Percentiles rank a stretch among this genome's conserved stretches.
Conservation (phyloP, 2,329 filamentous ascomycete genomes). For the Ascochyta rabiei region DNA sequence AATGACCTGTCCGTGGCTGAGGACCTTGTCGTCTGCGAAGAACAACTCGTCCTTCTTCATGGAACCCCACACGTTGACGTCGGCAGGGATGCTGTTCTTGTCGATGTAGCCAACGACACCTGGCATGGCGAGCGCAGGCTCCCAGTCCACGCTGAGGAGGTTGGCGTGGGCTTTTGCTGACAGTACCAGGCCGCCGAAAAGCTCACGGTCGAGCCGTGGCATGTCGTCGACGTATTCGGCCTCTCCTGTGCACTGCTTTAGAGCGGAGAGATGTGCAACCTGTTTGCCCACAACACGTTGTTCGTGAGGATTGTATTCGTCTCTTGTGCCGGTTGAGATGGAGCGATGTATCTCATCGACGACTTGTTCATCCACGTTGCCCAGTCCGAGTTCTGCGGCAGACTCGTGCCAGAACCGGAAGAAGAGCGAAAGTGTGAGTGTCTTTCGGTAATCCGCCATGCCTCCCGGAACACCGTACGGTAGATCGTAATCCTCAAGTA, state of each 20-base stretch:
- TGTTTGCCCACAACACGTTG: slow-evolving; percentile 83
- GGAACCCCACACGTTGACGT: slow-evolving; percentile 90
- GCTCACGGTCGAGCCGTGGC: slow-evolving; percentile 79
- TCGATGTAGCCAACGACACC: slow-evolving; percentile 87
- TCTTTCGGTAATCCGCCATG: slow-evolving; percentile 94
- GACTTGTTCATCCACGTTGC: slow-evolving; percentile 70
- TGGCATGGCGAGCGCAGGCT: slow-evolving; percentile 78
- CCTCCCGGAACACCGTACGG: slow-evolving; percentile 88
- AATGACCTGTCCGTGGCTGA: slow-evolving; percentile 87
- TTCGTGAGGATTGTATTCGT: slow-evolving; percentile 78
- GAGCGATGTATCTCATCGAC: slow-evolving; percentile 81
- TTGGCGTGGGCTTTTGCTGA: slow-evolving; percentile 88
- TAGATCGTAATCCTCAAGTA: slow-evolving; percentile 84
- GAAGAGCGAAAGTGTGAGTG: slow-evolving; percentile 88
- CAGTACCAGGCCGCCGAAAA: slow-evolving; percentile 85
- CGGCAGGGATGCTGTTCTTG: slow-evolving; percentile 75
- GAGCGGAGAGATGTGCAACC: slow-evolving; percentile 81
- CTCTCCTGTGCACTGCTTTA: slow-evolving; percentile 92
- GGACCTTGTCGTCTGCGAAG: slow-evolving; percentile 87
- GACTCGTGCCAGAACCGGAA: slow-evolving; percentile 97
- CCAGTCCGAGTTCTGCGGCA: slow-evolving; percentile 64
- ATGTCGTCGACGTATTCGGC: slow-evolving; percentile 97
- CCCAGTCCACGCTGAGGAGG: slow-evolving; percentile 77
- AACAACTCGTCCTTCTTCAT: slow-evolving; percentile 82
- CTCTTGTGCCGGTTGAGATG: slow-evolving; percentile 78